Percentiles rank a stretch among this genome's conserved stretches.
These are phyloP conservation scores for Polytrichum commune DNA, from an alignment of 225 moss, liverwort and hornwort species.

Conservation along the genomic window DNA sequence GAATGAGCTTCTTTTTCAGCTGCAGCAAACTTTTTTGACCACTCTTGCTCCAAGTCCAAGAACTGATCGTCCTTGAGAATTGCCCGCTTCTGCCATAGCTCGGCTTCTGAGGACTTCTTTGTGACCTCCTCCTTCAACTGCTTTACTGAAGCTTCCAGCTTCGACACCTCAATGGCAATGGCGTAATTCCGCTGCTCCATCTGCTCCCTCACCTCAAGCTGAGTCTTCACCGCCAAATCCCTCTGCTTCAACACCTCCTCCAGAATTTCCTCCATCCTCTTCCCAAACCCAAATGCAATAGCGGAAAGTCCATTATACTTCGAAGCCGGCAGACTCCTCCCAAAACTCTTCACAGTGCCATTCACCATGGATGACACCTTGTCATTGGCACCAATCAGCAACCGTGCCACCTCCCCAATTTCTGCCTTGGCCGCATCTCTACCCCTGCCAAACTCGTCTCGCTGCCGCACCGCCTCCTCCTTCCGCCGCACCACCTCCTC, in stretches of 20 bases:
- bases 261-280: conserved; percentile 91
- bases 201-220: conserved; percentile 64
- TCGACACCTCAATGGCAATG: conserved; percentile 93
- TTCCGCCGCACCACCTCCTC: conserved; percentile 47
- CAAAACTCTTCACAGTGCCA: conserved; percentile 67
- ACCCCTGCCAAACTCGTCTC: conserved; percentile 63
- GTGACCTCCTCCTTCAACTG: conserved; percentile 61
- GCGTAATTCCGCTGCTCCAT: conserved; percentile 92
- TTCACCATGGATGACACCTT: conserved; percentile 66
- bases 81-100: conserved; percentile 69
- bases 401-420: conserved; percentile 75
- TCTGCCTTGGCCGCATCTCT: conserved; percentile 65
- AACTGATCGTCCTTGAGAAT: conserved; percentile 64
- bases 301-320: conserved; percentile 86
- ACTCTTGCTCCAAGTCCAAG: conserved; percentile 61
- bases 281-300: conserved; percentile 89
- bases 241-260: conserved; percentile 81
- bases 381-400: conserved; percentile 78
- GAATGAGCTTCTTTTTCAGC: conserved; percentile 45
- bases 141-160: conserved; percentile 80
- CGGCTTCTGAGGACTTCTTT: conserved; percentile 54
- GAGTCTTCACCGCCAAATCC: conserved; percentile 62
- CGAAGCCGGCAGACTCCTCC: conserved; percentile 70
- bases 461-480: conserved; percentile 50
- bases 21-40: conserved; percentile 55